Evolutionary conservation across 768 basidiomycete species (phyloP).

Genomic region (Psilocybe cyanescens): DNA sequence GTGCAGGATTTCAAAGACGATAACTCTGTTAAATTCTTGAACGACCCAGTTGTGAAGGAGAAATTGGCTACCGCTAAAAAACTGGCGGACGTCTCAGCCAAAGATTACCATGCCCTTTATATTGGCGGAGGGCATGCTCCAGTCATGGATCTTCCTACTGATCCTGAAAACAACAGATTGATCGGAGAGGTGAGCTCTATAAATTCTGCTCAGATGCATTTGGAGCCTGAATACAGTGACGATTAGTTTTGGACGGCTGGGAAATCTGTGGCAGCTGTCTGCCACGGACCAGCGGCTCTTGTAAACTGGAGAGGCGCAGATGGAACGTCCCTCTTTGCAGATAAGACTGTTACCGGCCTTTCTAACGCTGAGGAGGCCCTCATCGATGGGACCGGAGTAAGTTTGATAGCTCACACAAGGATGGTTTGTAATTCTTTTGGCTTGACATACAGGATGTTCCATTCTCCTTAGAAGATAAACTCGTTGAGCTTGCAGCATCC

Average conservation of each 20-base stretch:
- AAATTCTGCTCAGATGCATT: too few relatives aligned
- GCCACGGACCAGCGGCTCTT: conserved; percentile 83
- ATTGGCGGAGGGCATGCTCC: conserved; percentile 84
- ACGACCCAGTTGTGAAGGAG: conserved; percentile 52
- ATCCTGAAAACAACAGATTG: conserved; percentile 59
- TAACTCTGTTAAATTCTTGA: conserved; percentile 56
- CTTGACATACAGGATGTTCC: conserved; percentile 50
- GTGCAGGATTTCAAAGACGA: conserved; percentile 57
- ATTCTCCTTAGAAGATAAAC: conserved; percentile 72
- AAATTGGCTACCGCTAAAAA: conserved; percentile 62
- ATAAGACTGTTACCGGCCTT: conserved; percentile 65
- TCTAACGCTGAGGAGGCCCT: conserved; percentile 70
- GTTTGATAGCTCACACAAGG: conserved; percentile 5
- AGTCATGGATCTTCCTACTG: conserved; percentile 67
- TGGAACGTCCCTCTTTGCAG: conserved; percentile 69
- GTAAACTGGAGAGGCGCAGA: conserved; percentile 54
- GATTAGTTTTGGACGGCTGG: conserved; percentile 66
- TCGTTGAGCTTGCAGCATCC: conserved; percentile 66
- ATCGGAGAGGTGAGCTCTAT: conserved; percentile 50
- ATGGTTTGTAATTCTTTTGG: not conserved
- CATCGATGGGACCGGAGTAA: conserved; percentile 46
- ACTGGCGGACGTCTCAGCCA: conserved; percentile 57
- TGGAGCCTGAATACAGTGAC: not conserved
- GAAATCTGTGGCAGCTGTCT: conserved; percentile 74
- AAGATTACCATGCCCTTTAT: conserved; percentile 75